Evolutionary conservation across 352 stramenopile genomes (phyloP).

Genomic region (Hyaloperonospora arabidopsidis): DNA sequence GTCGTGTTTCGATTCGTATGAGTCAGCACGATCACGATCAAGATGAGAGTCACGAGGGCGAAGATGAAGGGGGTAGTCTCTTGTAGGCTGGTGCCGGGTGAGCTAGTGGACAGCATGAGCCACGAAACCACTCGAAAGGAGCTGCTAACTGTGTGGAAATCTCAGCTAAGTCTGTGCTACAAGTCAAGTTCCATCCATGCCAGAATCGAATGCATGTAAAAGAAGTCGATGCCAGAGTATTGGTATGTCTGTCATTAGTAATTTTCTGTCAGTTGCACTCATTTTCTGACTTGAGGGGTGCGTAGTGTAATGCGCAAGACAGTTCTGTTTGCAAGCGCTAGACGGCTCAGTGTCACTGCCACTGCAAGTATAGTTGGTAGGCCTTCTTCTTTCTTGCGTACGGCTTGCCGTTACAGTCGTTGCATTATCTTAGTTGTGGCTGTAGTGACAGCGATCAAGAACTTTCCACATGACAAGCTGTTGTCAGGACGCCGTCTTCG

Average conservation of each 20-base stretch:
- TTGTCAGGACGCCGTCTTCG: constrained; percentile 35
- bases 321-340: too few species aligned
- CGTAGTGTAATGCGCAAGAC: too few species aligned
- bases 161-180: too few species aligned
- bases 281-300: too few species aligned
- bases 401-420: constrained; percentile 10
- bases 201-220: constrained; percentile 9
- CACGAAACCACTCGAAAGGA: too few species aligned
- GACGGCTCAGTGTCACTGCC: too few species aligned
- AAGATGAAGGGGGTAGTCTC: constrained; percentile 47
- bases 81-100: constrained; percentile 30
- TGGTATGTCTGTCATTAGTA: too few species aligned
- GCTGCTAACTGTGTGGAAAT: too few species aligned
- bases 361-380: too few species aligned
- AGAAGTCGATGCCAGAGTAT: too few species aligned
- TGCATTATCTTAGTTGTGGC: neutral
- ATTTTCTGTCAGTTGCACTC: too few species aligned
- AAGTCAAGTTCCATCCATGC: constrained; percentile 4
- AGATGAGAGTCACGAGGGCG: constrained; percentile 35
- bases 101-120: constrained; percentile 1
- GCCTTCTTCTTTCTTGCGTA: constrained; percentile 24
- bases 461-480: constrained; percentile 17
- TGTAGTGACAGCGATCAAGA: constrained; percentile 1
- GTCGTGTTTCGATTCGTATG: constrained; percentile 68
- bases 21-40: constrained; percentile 39